These are phyloP conservation scores for Euryodendron excelsum DNA, from an alignment of 148 eudicot species.

Conservation along the genomic window DNA sequence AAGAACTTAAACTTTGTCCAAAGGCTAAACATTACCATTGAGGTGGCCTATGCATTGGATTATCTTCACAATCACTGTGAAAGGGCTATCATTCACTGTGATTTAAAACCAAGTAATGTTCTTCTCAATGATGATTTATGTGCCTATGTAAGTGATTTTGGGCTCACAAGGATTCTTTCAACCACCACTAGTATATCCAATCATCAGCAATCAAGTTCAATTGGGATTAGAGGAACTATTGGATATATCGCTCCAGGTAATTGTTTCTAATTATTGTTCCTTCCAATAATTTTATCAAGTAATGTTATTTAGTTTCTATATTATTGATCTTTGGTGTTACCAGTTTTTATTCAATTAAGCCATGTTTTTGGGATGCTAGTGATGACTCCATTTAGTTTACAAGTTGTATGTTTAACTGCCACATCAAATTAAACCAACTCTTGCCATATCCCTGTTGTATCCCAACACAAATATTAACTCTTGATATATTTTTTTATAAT, in stretches of 20 bases:
- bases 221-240: conserved; percentile 18
- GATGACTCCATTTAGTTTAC: no score
- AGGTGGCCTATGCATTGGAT: conserved; percentile 24
- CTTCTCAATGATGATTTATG: conserved; percentile 18
- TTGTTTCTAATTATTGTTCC: background rate
- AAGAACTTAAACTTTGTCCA: conserved; percentile 7
- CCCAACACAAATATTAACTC: no score
- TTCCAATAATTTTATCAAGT: background rate
- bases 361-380: no score
- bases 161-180: conserved; percentile 17
- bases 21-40: conserved; percentile 27
- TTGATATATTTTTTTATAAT: no score
- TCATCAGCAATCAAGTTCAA: conserved; percentile 2
- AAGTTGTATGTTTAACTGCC: no score
- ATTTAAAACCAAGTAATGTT: conserved; percentile 25
- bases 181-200: background rate
- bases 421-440: no score
- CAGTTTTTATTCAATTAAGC: no score
- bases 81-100: conserved; percentile 10
- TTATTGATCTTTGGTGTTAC: background rate
- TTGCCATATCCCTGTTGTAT: no score
- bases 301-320: background rate
- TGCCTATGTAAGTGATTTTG: conserved; percentile 28
- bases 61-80: conserved; percentile 26
- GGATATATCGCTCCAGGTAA: conserved; percentile 32